Evolutionary conservation across 129 eudicot species (phyloP).

Genomic region (Pulicaria dysenterica): DNA sequence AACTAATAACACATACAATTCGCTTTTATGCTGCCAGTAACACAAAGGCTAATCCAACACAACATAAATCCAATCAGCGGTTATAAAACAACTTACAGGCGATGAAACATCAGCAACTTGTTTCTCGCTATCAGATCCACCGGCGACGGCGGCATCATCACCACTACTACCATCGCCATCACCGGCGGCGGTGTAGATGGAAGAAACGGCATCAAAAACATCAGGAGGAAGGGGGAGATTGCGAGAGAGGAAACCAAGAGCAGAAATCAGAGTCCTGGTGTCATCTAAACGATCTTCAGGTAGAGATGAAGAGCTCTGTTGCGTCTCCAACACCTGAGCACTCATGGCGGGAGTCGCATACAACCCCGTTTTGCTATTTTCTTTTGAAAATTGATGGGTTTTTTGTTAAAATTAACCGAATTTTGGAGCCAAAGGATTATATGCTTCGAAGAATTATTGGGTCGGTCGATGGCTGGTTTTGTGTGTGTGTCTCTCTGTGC

Average conservation of each 20-base stretch:
- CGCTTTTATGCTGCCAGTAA: not conserved
- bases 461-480: not conserved
- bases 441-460: conserved; percentile 24
- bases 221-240: conserved; percentile 81
- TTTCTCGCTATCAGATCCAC: conserved; percentile 30
- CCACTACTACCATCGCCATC: conserved; percentile 19
- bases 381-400: conserved; percentile 17
- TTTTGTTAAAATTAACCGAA: conserved; percentile 17
- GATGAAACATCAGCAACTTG: conserved; percentile 8
- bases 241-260: conserved; percentile 83
- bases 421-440: conserved; percentile 18
- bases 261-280: conserved; percentile 83
- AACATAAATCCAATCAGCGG: conserved; percentile 9
- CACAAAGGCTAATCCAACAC: not conserved
- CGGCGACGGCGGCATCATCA: conserved; percentile 28
- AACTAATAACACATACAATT: not conserved
- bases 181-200: conserved; percentile 48
- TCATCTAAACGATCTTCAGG: conserved; percentile 40
- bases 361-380: conserved; percentile 11
- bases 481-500: too few relatives aligned
- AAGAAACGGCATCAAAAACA: conserved; percentile 68
- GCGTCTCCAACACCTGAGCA: conserved; percentile 55
- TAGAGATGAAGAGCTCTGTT: conserved; percentile 18
- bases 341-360: conserved; percentile 78
- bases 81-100: conserved; percentile 15